Evolutionary conservation across 73 alveolate genomes (phyloP).

Genomic region (Breviolum minutum): DNA sequence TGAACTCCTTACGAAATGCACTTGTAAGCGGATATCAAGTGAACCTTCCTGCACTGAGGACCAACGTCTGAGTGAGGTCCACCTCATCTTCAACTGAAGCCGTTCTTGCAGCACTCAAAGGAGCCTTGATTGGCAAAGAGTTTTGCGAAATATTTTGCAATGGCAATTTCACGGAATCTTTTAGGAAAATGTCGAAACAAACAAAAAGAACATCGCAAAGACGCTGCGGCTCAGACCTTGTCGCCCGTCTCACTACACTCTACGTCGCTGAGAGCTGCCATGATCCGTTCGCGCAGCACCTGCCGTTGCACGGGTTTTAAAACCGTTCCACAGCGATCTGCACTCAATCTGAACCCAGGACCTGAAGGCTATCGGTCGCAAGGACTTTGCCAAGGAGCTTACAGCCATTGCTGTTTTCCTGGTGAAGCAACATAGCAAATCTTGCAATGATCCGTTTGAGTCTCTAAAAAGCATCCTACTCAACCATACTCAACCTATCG

Average conservation of each 20-base stretch:
- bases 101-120: constrained; percentile 3
- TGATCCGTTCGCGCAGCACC: constrained; percentile 86
- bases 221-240: constrained; percentile 30
- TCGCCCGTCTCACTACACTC: constrained; percentile 80
- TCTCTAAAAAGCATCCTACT: background rate
- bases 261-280: constrained; percentile 54
- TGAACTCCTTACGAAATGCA: background rate
- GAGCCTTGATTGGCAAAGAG: background rate
- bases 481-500: background rate
- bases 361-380: constrained; percentile 81
- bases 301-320: background rate
- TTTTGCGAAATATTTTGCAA: background rate
- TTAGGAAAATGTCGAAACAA: background rate
- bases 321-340: background rate
- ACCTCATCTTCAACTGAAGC: constrained; percentile 62
- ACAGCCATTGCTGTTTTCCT: constrained; percentile 89
- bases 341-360: background rate
- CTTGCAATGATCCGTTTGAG: background rate
- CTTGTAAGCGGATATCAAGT: background rate
- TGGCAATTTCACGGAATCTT: background rate
- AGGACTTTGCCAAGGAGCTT: constrained; percentile 82
- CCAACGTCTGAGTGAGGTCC: constrained; percentile 78
- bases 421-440: background rate
- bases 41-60: background rate
- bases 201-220: background rate